Base-by-base conservation (phyloP, 352 stramenopile genomes). In the Blastocystis sp. region DNA sequence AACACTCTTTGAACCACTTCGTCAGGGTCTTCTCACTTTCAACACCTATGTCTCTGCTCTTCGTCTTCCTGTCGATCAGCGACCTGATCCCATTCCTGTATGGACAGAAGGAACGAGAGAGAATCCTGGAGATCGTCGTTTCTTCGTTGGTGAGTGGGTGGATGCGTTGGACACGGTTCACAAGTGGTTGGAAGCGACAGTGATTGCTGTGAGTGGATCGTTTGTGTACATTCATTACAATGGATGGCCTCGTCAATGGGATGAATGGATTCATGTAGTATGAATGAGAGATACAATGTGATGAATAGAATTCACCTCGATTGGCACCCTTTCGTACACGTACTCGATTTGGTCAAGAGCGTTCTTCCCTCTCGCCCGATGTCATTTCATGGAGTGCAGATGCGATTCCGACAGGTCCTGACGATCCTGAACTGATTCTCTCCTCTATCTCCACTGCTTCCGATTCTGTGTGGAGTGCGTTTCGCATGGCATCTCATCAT, bases 111-210 rank as follows among this genome's bases (percentile, higher is more conserved):
- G 34, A 0, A 78, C 21, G 11, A 36, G n/a, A 11, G 24, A 16
- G 56, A 34, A 24, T 18, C 18, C 21, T n/a, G n/a, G 1, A n/a
- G 34, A 48, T 34, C 67, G 67, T 11, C 38, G 42, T 16, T 78
- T 54, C 38, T 78, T 57, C 42, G 40, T 78, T 11, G 67, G 67
- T 36, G 18, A 78, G 76, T 95, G 92, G 92, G 87, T 95, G 1
- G 92, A 95, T 78, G 91, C 94, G 34, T 91, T 93, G 78, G 92
- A 95, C 71, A 95, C 92, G 0, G 92, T 95, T 38, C 92, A 94
- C 72, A 91, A 95, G 69, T 95, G 92, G 92, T 88, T 95, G 1
- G 92, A 95, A 88, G 91, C 89, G 24, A 95, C 92, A 0, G 90
- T 95, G 0, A 91, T 94, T 88, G 89, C 90, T 29, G 89, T 94